Conservation (phyloP, 805 yeast genomes). For the Suhomyces pyralidae region DNA sequence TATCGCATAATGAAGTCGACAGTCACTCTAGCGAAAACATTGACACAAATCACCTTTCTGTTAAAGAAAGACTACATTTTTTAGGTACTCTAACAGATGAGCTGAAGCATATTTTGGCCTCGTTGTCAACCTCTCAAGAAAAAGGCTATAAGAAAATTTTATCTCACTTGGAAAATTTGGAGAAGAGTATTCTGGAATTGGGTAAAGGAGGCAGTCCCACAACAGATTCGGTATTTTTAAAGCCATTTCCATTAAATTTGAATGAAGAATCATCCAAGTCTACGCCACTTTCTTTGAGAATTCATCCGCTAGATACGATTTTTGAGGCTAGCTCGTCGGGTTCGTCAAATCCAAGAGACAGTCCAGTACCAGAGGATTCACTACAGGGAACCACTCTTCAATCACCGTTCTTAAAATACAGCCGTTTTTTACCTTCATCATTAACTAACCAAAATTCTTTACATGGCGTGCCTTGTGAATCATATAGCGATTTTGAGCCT, state of each 20-base stretch:
- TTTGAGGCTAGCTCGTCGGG: neutral
- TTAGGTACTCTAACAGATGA: neutral
- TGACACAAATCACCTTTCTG: neutral
- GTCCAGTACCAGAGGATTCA: neutral
- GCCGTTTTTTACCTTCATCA: neutral
- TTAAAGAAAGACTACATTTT: neutral
- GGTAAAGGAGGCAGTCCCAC: neutral
- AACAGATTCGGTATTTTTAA: conserved; percentile 4
- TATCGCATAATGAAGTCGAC: neutral
- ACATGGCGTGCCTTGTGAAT: neutral
- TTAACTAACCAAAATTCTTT: neutral
- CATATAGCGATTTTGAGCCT: neutral
- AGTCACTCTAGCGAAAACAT: neutral
- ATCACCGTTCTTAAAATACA: neutral
- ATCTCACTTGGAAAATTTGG: neutral
- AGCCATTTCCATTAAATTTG: conserved; percentile 20
- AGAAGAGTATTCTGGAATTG: conserved; percentile 1
- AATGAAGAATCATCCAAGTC: neutral
- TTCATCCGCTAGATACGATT: neutral
- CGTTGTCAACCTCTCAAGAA: neutral
- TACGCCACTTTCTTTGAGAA: neutral
- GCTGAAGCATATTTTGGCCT: neutral
- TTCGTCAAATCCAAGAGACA: neutral
- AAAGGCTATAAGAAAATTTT: neutral
- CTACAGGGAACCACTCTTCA: neutral